A percentile compares a stretch with the other conserved stretches of the same genome.
Conservation (phyloP, 768 basidiomycete species). For the Suillus tomentosus region DNA sequence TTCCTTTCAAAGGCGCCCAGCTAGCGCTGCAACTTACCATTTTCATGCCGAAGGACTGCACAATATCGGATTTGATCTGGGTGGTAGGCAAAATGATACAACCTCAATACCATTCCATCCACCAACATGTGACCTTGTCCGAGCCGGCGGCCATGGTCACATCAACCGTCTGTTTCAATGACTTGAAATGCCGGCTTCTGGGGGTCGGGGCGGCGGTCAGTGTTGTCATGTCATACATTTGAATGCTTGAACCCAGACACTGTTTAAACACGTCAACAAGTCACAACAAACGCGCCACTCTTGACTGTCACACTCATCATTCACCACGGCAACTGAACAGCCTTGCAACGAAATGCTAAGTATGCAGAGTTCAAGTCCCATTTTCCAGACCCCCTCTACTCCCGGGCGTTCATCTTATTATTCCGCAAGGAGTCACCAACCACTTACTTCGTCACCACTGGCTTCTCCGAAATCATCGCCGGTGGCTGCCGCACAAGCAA, state of each 20-base stretch:
- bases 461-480: conserved; percentile 53
- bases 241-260: too few relatives aligned
- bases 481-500: conserved; percentile 43
- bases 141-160: not conserved
- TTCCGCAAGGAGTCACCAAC: conserved; percentile 34
- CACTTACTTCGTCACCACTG: conserved; percentile 54
- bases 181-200: not conserved
- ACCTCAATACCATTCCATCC: not conserved
- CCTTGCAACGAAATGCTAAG: conserved; percentile 18
- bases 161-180: not conserved
- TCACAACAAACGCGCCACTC: conserved; percentile 24
- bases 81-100: not conserved
- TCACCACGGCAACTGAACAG: not conserved
- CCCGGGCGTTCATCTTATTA: conserved; percentile 37
- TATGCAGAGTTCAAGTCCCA: conserved; percentile 32
- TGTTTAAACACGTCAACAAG: conserved; percentile 26
- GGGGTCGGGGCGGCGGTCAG: not conserved
- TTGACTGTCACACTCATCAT: conserved; percentile 13
- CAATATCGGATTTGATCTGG: not conserved
- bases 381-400: conserved; percentile 36
- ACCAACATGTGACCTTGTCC: not conserved
- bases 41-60: not conserved
- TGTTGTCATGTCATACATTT: not conserved
- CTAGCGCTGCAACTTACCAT: not conserved
- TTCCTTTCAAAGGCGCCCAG: not conserved